Evolutionary conservation across 805 yeast genomes (phyloP).

Genomic region (Metschnikowia cubensis): DNA sequence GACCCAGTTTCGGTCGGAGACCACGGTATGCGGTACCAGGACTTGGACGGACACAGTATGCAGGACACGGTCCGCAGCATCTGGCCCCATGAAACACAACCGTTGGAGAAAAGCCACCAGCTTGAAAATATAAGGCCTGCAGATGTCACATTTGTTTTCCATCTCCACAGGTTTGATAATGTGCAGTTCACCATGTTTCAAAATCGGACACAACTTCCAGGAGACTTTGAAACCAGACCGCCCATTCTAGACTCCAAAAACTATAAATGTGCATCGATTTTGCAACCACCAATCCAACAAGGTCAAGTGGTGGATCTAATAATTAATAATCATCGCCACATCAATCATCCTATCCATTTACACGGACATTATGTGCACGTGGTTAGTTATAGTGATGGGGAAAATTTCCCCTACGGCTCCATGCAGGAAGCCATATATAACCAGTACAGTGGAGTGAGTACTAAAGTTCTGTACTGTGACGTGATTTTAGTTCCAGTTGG

Average conservation of each 20-base stretch:
- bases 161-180: constrained; percentile 27
- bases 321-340: constrained; percentile 24
- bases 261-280: not conserved
- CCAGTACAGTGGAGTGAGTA: constrained; percentile 9
- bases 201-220: constrained; percentile 17
- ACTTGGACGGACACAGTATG: constrained; percentile 20
- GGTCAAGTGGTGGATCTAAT: constrained; percentile 33
- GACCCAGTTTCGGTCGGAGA: not conserved
- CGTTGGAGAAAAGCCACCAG: constrained; percentile 12
- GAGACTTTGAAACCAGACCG: constrained; percentile 23
- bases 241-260: constrained; percentile 15
- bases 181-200: constrained; percentile 26
- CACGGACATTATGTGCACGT: constrained; percentile 34
- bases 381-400: constrained; percentile 22
- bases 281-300: constrained; percentile 15
- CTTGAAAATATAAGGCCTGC: constrained; percentile 15
- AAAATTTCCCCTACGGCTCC: constrained; percentile 22
- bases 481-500: constrained; percentile 26
- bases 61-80: constrained; percentile 10
- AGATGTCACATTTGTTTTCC: constrained; percentile 26
- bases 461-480: constrained; percentile 25
- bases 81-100: constrained; percentile 19
- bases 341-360: constrained; percentile 33
- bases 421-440: constrained; percentile 23
- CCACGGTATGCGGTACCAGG: constrained; percentile 21